Evolutionary conservation across 176 grass and related monocot genomes (phyloP).

Genomic region (Aegilops longissima): DNA sequence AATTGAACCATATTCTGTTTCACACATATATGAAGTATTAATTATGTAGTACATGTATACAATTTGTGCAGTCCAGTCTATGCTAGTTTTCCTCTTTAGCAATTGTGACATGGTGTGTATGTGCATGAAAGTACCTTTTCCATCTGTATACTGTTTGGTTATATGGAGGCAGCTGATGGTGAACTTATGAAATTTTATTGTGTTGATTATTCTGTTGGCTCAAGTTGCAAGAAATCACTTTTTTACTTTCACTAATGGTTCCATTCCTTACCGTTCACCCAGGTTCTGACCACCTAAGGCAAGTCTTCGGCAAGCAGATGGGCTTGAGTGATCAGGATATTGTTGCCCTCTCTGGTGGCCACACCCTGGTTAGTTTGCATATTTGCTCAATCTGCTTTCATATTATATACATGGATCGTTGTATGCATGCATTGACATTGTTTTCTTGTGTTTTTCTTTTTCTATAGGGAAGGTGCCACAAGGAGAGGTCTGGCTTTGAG

Average conservation of each 20-base stretch:
- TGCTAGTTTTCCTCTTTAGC: not conserved
- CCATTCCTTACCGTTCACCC: not conserved
- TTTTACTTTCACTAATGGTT: not conserved
- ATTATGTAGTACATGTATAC: not conserved
- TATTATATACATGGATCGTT: not conserved
- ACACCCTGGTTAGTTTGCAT: slow-evolving; percentile 68
- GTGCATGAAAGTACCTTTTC: not conserved
- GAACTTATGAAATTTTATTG: not conserved
- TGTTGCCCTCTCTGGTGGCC: slow-evolving; percentile 88
- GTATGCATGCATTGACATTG: slow-evolving; percentile 1
- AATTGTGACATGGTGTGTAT: not conserved
- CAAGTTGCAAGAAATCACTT: not conserved
- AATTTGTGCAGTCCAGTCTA: not conserved
- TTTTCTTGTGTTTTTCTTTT: not conserved
- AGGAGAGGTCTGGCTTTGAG: slow-evolving; percentile 90
- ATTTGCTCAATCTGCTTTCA: not conserved
- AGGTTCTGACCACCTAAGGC: slow-evolving; percentile 92
- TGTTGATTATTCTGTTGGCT: not conserved
- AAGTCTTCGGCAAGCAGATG: slow-evolving; percentile 88
- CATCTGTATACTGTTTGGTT: not conserved
- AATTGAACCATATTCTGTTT: not conserved
- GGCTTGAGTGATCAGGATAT: slow-evolving; percentile 94
- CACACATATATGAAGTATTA: not conserved
- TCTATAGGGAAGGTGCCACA: slow-evolving; percentile 72
- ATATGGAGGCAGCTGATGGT: not conserved